Evolutionary conservation across 441 rosid species (phyloP), one percentile per base, ranked within the genome.

Genomic region (Melastoma candidum): DNA sequence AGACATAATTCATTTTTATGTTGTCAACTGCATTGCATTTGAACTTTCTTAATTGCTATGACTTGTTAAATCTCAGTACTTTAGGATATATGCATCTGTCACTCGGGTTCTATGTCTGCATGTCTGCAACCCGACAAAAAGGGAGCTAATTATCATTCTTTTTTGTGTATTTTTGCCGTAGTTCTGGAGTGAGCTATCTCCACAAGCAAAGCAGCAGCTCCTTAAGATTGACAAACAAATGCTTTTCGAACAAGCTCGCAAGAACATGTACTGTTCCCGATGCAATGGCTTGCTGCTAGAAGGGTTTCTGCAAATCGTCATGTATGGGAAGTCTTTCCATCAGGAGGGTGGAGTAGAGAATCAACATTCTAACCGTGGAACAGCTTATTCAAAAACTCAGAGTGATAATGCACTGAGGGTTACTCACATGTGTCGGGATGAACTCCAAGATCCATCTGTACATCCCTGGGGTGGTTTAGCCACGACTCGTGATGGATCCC

Each of bases 381-480:
- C 72, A 48, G 77, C 59, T 47, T 71, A 60, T 50, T 59, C 75
- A 3, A 84, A 73, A 67, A 65, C 57, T 71, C 74, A 61, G 26
- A 67, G 12, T 51, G 74, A 69, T 53, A 56, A 73, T 67, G 77
- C 70, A 58, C 60, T 57, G 54, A 68, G 60, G 65, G 26, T 66
- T 44, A 57, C 71, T 17, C 75, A 58, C 52, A 77, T 72, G 56
- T 69, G 67, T 63, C 68, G 53, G 56, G 89, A 79, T 62, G 97
- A 79, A 65, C 65, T 78, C 68, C 96, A 80, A 69, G 93, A 81
- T 67, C 94, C 95, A 17, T 71, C 89, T 65, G 82, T 85, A 47
- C 90, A 87, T 79, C 94, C 81, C 12, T 92, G 95, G 96, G 98
- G 98, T 47, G 98, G 98, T 66, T 77, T 92, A 52, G 73, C 81